These are phyloP conservation scores for Pulveroboletus sp. DNA, from an alignment of 768 basidiomycete species.

Conservation along the genomic window DNA sequence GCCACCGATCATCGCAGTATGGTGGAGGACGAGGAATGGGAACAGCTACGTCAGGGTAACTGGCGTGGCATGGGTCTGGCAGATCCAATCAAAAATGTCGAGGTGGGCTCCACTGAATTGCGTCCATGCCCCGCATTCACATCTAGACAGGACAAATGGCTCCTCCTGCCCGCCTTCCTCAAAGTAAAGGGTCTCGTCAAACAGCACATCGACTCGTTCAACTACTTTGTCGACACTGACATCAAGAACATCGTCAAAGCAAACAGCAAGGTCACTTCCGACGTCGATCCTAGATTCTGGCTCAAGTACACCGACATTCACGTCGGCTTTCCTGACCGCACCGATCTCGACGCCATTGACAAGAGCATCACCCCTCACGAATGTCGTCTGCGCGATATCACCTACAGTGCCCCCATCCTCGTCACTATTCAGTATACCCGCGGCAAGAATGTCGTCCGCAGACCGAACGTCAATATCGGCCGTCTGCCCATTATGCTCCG, in stretches of 20 bases:
- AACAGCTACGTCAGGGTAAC: conserved; percentile 47
- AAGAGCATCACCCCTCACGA: conserved; percentile 92
- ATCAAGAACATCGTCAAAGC: conserved; percentile 95
- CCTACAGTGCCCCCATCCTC: conserved; percentile 88
- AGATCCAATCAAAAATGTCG: conserved; percentile 86
- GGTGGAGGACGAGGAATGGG: conserved; percentile 58
- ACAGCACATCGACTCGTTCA: conserved; percentile 98
- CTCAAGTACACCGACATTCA: conserved; percentile 95
- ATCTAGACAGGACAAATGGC: conserved; percentile 87
- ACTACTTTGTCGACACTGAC: conserved; percentile 96
- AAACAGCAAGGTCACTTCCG: conserved; percentile 91
- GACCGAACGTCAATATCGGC: conserved; percentile 82
- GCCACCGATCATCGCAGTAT: too few species aligned
- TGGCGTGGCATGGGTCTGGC: conserved; percentile 80
- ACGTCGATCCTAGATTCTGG: conserved; percentile 95
- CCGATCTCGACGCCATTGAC: conserved; percentile 75
- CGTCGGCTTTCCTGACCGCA: conserved; percentile 87
- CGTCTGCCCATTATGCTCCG: conserved; percentile 94
- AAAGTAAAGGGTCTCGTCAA: conserved; percentile 98
- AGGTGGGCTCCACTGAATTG: conserved; percentile 51
- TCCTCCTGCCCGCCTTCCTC: conserved; percentile 91
- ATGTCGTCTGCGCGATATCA: conserved; percentile 92
- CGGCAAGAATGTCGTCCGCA: conserved; percentile 82
- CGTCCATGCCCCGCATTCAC: neutral
- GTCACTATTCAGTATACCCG: conserved; percentile 95